These are phyloP conservation scores for Kokia cookei DNA, from an alignment of 441 rosid species.

Conservation along the genomic window DNA sequence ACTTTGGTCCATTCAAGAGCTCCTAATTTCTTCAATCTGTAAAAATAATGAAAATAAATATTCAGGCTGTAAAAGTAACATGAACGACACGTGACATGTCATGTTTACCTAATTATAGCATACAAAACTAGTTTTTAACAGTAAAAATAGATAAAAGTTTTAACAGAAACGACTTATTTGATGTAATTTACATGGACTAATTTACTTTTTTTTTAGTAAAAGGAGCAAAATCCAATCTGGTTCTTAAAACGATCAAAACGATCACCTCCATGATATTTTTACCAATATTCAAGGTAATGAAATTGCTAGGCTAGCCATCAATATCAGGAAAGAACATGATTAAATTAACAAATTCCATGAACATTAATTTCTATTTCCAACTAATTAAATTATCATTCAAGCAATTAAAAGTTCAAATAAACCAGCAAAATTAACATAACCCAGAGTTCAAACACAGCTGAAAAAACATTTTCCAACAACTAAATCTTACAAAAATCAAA, in stretches of 20 bases:
- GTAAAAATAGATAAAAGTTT: no score
- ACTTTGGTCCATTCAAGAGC: slow-evolving; percentile 38
- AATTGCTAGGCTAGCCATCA: neutral
- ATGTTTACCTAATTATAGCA: no score
- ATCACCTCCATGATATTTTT: no score
- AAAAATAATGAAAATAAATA: neutral
- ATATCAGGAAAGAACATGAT: neutral
- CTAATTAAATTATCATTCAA: neutral
- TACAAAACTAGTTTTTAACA: no score
- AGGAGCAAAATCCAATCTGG: rapidly evolving
- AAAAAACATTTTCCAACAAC: neutral
- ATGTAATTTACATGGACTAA: no score
- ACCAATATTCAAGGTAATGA: neutral
- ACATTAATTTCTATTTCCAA: neutral
- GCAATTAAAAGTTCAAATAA: neutral
- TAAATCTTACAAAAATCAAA: no score
- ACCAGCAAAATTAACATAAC: neutral
- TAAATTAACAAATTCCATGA: neutral
- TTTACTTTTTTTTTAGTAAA: no score
- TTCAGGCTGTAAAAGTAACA: neutral
- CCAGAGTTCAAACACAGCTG: neutral
- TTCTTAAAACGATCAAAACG: no score
- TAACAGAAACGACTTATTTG: no score
- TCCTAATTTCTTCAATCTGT: slow-evolving; percentile 47
- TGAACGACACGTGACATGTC: no score